These are phyloP conservation scores for Aspergillus pseudotamarii DNA, from an alignment of 2,329 filamentous ascomycete genomes.

Conservation along the genomic window DNA sequence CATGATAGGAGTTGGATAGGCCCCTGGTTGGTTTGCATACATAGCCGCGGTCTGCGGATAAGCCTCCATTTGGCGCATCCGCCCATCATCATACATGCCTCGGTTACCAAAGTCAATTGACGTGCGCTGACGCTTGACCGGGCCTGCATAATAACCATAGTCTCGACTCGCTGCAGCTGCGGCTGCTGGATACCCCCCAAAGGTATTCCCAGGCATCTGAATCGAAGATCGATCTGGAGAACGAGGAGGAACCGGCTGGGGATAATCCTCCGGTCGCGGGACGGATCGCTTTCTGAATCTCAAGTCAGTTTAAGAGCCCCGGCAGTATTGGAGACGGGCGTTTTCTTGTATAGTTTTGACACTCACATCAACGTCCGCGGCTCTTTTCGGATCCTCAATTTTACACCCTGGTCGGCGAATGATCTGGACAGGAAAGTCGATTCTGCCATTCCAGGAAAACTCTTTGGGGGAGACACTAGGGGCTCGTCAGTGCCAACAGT, in stretches of 20 bases:
- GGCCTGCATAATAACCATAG: constrained; percentile 38
- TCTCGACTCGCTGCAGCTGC: constrained; percentile 26
- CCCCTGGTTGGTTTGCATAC: constrained; percentile 32
- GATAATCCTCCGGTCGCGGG: constrained; percentile 43
- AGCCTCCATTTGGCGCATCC: constrained; percentile 41
- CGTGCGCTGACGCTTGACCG: constrained; percentile 44
- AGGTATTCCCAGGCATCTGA: constrained; percentile 37
- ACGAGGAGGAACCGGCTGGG: constrained; percentile 37
- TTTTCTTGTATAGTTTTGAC: neutral
- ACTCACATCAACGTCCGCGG: constrained; percentile 60
- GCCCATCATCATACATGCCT: constrained; percentile 40
- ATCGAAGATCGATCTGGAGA: constrained; percentile 43
- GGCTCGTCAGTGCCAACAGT: constrained; percentile 15
- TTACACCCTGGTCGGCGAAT: constrained; percentile 85
- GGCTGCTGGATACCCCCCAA: constrained; percentile 35
- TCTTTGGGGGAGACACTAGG: constrained; percentile 58
- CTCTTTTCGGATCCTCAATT: constrained; percentile 80
- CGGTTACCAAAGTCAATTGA: constrained; percentile 42
- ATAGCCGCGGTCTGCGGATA: constrained; percentile 39
- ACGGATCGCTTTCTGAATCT: constrained; percentile 41
- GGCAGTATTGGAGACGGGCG: neutral
- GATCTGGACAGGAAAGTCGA: constrained; percentile 79
- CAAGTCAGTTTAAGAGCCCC: constrained; percentile 17
- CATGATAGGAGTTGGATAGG: constrained; percentile 40
- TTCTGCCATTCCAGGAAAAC: constrained; percentile 77